Percentiles rank a stretch among this genome's conserved stretches.
Conservation (phyloP, 2,329 filamentous ascomycete species). For the Xylariomycetidae sp. region DNA sequence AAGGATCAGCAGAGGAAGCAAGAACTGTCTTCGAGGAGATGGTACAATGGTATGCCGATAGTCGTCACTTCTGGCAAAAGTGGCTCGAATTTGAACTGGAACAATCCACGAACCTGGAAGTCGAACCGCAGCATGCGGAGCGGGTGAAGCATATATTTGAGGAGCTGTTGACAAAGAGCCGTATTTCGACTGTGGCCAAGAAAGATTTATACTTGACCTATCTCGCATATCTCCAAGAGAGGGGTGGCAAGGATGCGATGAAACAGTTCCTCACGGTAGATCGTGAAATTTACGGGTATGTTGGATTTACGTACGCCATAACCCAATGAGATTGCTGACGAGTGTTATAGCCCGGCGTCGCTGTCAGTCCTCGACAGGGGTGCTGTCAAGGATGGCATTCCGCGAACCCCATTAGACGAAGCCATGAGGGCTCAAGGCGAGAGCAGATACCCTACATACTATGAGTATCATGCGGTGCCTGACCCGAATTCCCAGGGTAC, state of each 20-base stretch:
- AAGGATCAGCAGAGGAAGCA: constrained; percentile 74
- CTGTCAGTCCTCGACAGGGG: constrained; percentile 35
- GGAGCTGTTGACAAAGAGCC: constrained; percentile 68
- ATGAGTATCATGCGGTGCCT: constrained; percentile 45
- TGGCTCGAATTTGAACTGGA: constrained; percentile 87
- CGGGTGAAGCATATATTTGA: constrained; percentile 79
- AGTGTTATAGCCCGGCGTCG: constrained; percentile 37
- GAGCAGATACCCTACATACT: constrained; percentile 46
- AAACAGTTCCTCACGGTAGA: constrained; percentile 82
- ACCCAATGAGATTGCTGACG: no score
- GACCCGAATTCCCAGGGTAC: constrained; percentile 43
- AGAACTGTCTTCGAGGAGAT: constrained; percentile 80
- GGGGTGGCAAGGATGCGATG: constrained; percentile 77
- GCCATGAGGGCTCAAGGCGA: constrained; percentile 47
- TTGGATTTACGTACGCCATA: no score
- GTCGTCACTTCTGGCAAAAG: constrained; percentile 81
- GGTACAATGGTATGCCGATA: constrained; percentile 78
- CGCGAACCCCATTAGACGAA: constrained; percentile 45
- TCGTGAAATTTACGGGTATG: constrained; percentile 79
- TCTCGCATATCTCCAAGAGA: constrained; percentile 76
- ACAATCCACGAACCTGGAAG: constrained; percentile 65
- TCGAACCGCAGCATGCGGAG: constrained; percentile 61
- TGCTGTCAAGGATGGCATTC: constrained; percentile 38
- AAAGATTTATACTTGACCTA: constrained; percentile 75
- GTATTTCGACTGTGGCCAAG: constrained; percentile 61